Conservation (phyloP, 1,284 basidiomycete genomes). For the Meira miltonrushii region DNA sequence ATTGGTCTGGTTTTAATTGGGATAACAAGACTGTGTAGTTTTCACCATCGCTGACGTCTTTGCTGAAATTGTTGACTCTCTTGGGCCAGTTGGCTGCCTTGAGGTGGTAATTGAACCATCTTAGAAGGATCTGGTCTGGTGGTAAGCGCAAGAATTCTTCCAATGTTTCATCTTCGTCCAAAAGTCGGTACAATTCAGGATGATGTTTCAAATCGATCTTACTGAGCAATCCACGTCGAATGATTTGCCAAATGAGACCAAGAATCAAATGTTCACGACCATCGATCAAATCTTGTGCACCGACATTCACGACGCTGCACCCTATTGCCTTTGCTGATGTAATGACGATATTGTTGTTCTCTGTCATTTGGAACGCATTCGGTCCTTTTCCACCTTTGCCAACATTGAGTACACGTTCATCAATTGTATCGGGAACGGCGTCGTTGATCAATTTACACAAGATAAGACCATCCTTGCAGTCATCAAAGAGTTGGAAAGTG, state of each 20-base stretch:
- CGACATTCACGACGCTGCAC: conserved; percentile 97
- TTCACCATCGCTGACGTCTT: conserved; percentile 89
- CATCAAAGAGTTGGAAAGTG: conserved; percentile 98
- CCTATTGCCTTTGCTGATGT: conserved; percentile 96
- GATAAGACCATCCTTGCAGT: conserved; percentile 87
- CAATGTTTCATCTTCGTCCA: conserved; percentile 93
- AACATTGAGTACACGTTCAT: conserved; percentile 87
- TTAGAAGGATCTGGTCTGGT: conserved; percentile 88
- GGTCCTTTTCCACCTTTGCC: conserved; percentile 55
- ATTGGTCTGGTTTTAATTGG: conserved; percentile 81
- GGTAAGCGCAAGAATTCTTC: conserved; percentile 89
- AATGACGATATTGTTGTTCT: conserved; percentile 99
- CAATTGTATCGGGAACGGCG: conserved; percentile 97
- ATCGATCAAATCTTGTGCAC: conserved; percentile 83
- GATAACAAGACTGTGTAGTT: conserved; percentile 94
- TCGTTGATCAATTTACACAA: conserved; percentile 99
- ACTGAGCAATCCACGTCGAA: conserved; percentile 81
- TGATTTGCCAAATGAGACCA: conserved; percentile 99
- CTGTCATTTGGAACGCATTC: conserved; percentile 97
- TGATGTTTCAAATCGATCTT: conserved; percentile 98
- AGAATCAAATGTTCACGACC: conserved; percentile 94
- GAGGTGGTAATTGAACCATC: conserved; percentile 98
- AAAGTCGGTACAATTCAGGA: conserved; percentile 88
- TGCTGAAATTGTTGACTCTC: conserved; percentile 86
- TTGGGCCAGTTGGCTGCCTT: conserved; percentile 85